Conservation (phyloP, 441 rosid genomes). For the Gossypium davidsonii region DNA sequence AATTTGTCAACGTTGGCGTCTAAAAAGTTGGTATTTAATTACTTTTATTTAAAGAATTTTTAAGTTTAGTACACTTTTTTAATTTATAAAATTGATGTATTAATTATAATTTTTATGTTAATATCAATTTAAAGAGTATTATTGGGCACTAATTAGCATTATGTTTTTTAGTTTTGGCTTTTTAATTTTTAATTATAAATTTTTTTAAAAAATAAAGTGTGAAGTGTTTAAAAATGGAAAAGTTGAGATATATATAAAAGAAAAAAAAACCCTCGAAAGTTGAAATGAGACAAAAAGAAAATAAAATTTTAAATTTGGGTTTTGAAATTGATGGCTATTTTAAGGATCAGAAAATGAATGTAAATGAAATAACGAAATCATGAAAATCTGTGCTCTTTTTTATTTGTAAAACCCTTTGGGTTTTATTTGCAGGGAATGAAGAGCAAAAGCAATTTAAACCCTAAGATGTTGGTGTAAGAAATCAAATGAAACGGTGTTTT, state of each 20-base stretch:
- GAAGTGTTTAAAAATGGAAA: not conserved
- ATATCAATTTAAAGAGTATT: not conserved
- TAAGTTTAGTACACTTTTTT: not conserved
- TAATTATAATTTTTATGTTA: not conserved
- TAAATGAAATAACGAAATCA: not conserved
- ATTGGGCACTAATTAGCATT: not conserved
- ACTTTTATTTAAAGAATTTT: not conserved
- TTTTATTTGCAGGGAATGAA: not conserved
- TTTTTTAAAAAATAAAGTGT: not conserved
- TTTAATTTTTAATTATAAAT: not conserved
- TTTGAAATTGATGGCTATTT: conserved; percentile 3
- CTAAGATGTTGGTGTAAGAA: not conserved
- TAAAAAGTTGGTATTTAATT: not conserved
- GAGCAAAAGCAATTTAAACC: not conserved
- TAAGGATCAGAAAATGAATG: conserved; percentile 1
- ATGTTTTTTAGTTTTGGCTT: not conserved
- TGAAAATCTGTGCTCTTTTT: not conserved
- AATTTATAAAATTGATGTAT: not conserved
- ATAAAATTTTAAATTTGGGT: not conserved
- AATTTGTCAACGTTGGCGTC: not conserved
- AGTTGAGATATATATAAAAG: not conserved
- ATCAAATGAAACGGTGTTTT: conserved; percentile 6
- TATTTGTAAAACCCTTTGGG: not conserved
- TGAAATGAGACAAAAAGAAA: not conserved
- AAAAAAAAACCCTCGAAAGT: not conserved